Base-by-base conservation (phyloP, 495 filamentous ascomycete species). In the Penicillium turbatum region DNA sequence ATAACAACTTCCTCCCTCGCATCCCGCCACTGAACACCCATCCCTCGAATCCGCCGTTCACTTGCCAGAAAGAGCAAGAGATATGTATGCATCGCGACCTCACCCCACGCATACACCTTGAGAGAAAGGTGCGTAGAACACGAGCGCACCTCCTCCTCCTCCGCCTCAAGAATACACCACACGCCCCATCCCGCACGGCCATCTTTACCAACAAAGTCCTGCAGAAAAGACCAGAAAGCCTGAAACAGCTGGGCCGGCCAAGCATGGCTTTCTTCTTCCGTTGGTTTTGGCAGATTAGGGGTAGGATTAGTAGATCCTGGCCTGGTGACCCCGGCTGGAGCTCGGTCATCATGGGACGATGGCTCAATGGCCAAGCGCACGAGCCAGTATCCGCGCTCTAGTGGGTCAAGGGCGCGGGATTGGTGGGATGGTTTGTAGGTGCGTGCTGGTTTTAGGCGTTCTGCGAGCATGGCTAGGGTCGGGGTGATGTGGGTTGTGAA, bases 341-440 rank as follows among this genome's bases (percentile, higher is more conserved):
- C 24, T 24, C 43, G 24, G 24, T 13, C 15, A 8, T 41, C 29
- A 19, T 38, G 54, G n/a, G 39, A 21, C 21, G 24, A 16, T 17
- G 21, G 30, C 6, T 21, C n/a, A 10, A 68, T 54, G 5, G 64
- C 55, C 49, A 81, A 76, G 17, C 76, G 74, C 2, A 90, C 41
- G 11, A 68, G 62, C 88, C 88, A 92, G 64, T 86, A 79, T 15
- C 88, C 88, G 27, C 87, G 70, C 60, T 92, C 88, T 13, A 82
- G 72, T 0, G 64, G 65, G 8, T 78, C 70, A 0, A 87, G 69
- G 0, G 60, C 57, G 5, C 87, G 79, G 3, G 66, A 63, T 61
- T 82, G 74, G 0, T 54, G 51, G n/a, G 52, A 45, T 2, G 85
- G 85, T n/a, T 58, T 72, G 61, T 78, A 88, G 0, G 76, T 78